Base-by-base conservation (phyloP, 345 rosid species). In the Populus tremula region DNA sequence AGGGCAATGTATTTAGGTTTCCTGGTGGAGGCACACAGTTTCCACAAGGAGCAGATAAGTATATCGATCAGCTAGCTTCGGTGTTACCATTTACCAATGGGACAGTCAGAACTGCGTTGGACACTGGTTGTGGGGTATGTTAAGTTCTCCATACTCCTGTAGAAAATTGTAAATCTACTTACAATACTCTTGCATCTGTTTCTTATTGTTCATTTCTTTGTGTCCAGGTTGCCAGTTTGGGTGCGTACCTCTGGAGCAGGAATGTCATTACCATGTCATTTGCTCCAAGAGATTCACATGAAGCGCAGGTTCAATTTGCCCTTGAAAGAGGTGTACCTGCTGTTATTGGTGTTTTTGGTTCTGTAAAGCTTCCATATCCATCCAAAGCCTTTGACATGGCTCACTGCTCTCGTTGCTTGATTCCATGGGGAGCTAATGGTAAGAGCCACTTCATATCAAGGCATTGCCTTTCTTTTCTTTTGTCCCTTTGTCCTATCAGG, bases 21-120 rank as follows among this genome's bases (percentile, higher is more conserved):
- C 99, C 99, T 0, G 99, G 99, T 29, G 99, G 99, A 18, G 99
- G 99, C 75, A 96, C 99, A 38, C 98, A 94, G 87, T 96, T 96
- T 61, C 99, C 99, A 69, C 99, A 96, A 72, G 99, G 99, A 76
- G 99, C 98, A 16, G 96, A 96, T 78, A 91, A 90, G 84, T 96
- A 96, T 81, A 94, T 96, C 10, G 93, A 94, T 81, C 94, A 96
- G 87, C 92, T 96, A 70, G 97, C 98, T 71, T 90, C 96, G 0
- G 97, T 94, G 71, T 89, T 96, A 63, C 99, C 98, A 1, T 90
- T 96, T 76, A 83, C 77, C 39, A 92, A 94, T 67, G 99, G 99
- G 74, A 91, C 97, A 8, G 97, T 92, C 86, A 92, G 99, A 85
- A 94, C 99, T 25, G 97, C 97, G 2, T 86, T 94, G 78, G 99